Evolutionary conservation across 129 eudicot species (phyloP), one percentile per base, ranked within the genome.

Genomic region (Centella asiatica): DNA sequence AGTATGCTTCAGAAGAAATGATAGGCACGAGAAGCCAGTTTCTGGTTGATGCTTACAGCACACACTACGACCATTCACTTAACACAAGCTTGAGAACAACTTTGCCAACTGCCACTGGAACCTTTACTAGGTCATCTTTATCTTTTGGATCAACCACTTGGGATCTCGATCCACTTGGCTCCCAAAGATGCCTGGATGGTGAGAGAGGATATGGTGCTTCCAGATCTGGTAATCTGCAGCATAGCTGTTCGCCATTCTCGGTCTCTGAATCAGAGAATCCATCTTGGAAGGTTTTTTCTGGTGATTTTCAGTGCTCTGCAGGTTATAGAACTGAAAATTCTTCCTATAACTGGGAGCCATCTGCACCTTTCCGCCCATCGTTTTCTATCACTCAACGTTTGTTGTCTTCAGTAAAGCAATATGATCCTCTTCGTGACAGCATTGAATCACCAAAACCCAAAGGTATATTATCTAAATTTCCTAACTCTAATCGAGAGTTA

Each of bases 401-500:
- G 66, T 63, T 66, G 36, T 47, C 81, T 77, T 64, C 82, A n/a
- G 78, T 65, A 44, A 73, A 47, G 46, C 79, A 70, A 22, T 80
- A 82, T 42, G 89, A 87, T 62, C 89, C 89, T 11, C 60, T 87
- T 24, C 86, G 70, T 70, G 92, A 88, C 57, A 72, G 86, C 71
- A 78, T 78, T 36, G 95, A 82, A 26, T 78, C 71, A 4, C 66
- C 69, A 33, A 61, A 72, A 20, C 36, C 24, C 5, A 76, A 52
- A 57, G 82, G 64, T 60, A 70, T 47, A 58, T 28, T 64, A 26
- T 65, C 70, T 13, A 73, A 67, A 55, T 64, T 72, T 34, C 72
- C 84, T 42, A 37, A 55, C 26, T 72, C 81, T 62, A 75, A 68
- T 59, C 80, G 46, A 50, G 81, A 60, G 14, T 70, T 77, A 4